Evolutionary conservation across 2,329 filamentous ascomycete genomes (phyloP).

Genomic region (Malbranchea zuffiana): DNA sequence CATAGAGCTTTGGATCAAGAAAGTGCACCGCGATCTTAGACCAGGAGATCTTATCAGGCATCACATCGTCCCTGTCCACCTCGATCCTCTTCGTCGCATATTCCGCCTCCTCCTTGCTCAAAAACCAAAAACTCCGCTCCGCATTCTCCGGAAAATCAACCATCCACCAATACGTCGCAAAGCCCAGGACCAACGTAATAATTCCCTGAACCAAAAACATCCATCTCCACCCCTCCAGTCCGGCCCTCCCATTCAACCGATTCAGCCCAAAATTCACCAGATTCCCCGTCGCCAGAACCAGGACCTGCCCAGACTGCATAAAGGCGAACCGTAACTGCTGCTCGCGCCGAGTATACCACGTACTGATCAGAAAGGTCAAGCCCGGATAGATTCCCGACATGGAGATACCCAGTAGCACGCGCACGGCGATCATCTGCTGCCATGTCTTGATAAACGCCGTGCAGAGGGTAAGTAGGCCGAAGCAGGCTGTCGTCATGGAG

Average conservation of each 20-base stretch:
- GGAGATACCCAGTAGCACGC: slow-evolving; percentile 54
- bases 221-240: slow-evolving; percentile 54
- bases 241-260: slow-evolving; percentile 45
- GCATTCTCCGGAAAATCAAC: slow-evolving; percentile 57
- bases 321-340: slow-evolving; percentile 57
- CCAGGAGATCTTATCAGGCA: slow-evolving; percentile 47
- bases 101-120: slow-evolving; percentile 45
- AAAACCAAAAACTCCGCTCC: slow-evolving; percentile 46
- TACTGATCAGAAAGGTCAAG: slow-evolving; percentile 38
- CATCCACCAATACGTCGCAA: slow-evolving; percentile 59
- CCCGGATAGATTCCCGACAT: slow-evolving; percentile 43
- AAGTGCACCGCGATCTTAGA: slow-evolving; percentile 46
- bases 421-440: slow-evolving; percentile 57
- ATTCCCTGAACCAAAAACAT: slow-evolving; percentile 59
- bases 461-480: slow-evolving; percentile 55
- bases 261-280: slow-evolving; percentile 62
- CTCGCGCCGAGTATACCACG: slow-evolving; percentile 54
- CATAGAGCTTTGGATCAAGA: slow-evolving; percentile 52
- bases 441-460: slow-evolving; percentile 58
- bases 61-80: slow-evolving; percentile 49
- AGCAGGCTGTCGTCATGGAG: slow-evolving; percentile 46
- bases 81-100: slow-evolving; percentile 49
- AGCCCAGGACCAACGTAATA: slow-evolving; percentile 48
- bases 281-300: slow-evolving; percentile 53
- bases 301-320: slow-evolving; percentile 53